Evolutionary conservation across 352 stramenopile genomes (phyloP), one percentile per base, ranked within the genome.

Genomic region (Phytophthora foliorum): DNA sequence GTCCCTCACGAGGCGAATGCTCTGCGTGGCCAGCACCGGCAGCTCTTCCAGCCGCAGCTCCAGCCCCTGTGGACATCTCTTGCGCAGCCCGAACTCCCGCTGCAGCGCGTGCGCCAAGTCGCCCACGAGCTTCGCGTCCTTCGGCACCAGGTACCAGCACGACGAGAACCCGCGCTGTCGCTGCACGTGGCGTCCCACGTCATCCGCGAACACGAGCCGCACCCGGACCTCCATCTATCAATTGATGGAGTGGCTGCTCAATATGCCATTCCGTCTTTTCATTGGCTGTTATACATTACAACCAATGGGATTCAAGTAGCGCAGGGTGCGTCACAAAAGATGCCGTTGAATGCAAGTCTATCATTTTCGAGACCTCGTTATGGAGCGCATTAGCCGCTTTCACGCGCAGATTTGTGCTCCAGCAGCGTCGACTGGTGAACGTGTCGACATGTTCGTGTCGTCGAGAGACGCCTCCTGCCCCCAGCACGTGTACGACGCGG

Each of bases 71-170:
- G 84, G 80, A 57, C 82, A 93, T 17, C 74, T 46, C 44, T 49
- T 63, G 11, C 49, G 42, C 53, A 93, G 70, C 29, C 66, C 80
- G 68, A 94, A 94, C 49, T 92, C 84, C 9, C 69, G 57, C 49
- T 75, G 45, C 41, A 94, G 71, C 67, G 73, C 74, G 50, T 90
- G 66, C 53, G 80, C 55, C 63, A 94, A 48, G 53, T 94, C 87
- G 34, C 84, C 82, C 36, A 94, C 84, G 14, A 90, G 46, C 48
- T 75, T 76, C 25, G 55, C 75, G 8, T 74, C 63, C 1, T n/a
- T 41, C 13, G 87, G 80, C 9, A 94, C 44, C 19, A 93, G 63
- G 54, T 84, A 93, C 84, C 84, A 94, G 62, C 87, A 93, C 16
- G 78, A 69, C 24, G 71, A 69, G 58, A 91, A 92, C 0, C 84